Evolutionary conservation across 2,329 filamentous ascomycete species (phyloP), one percentile per base, ranked within the genome.

Genomic region (Fusarium vanettenii): DNA sequence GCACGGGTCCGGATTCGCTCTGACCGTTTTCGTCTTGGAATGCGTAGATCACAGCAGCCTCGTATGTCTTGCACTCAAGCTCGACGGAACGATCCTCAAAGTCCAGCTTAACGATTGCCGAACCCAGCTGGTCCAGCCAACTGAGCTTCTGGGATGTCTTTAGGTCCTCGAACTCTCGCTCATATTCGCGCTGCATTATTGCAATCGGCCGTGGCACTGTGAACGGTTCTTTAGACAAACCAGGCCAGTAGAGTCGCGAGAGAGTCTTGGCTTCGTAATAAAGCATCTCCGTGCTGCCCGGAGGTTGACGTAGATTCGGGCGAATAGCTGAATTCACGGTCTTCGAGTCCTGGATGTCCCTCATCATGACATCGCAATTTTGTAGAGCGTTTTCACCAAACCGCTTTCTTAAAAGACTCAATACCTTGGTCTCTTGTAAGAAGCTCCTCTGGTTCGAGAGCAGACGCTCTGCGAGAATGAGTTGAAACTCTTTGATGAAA

Each of bases 331-430:
- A 85, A 80, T 98, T 94, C 69, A 97, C 90, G 48, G 90, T 89
- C 70, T 89, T 88, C 2, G 95, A 97, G 79, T 98, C 95, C 74
- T 93, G 89, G 39, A 98, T 93, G 81, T 99, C 97, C 73, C 93
- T 94, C 67, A 99, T 90, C 97, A 99, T 99, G 78, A 99, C 97
- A 80, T 99, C 96, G 82, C 95, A 98, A 59, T 94, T 94, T 81
- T 98, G 97, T 55, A 99, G 86, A 18, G 94, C 92, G 31, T 90
- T 89, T 75, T 98, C 95, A 27, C 96, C 96, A 66, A 98, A 95
- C 10, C 95, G 92, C 71, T 94, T 89, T 85, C 98, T 98, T 69
- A 99, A 89, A 11, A 98, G 88, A 67, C 96, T 92, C 7, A 98
- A 88, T 6, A 98, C 93, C 65, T 93, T 92, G 64, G 94, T 90